Evolutionary conservation across 805 yeast species (phyloP).

Genomic region (Hanseniaspora mollemarum): DNA sequence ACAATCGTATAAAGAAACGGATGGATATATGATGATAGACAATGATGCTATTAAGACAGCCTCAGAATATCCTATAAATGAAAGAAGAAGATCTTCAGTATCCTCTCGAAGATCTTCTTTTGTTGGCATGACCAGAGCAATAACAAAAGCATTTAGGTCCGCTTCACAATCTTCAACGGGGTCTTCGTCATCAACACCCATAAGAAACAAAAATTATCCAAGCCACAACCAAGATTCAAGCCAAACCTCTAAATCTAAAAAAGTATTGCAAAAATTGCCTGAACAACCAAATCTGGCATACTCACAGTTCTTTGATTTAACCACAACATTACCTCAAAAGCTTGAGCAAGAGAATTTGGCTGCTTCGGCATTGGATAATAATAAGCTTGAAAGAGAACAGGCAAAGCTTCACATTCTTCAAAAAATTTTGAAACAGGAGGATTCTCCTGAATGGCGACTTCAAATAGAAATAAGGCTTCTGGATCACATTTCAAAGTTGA

Average conservation of each 20-base stretch:
- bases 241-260: no score
- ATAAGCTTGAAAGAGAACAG: background rate
- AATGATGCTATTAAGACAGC: conserved; percentile 15
- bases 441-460: background rate
- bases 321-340: background rate
- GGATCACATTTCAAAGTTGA: background rate
- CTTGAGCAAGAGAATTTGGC: background rate
- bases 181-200: background rate
- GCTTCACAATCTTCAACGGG: conserved; percentile 8
- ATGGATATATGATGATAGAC: conserved; percentile 4
- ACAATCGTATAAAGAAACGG: background rate
- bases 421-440: conserved; percentile 12
- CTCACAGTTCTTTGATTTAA: conserved; percentile 5
- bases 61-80: conserved; percentile 22
- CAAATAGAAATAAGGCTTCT: background rate
- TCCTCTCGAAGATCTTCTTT: conserved; percentile 49
- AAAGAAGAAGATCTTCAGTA: conserved; percentile 36
- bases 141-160: conserved; percentile 14
- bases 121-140: conserved; percentile 20
- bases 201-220: background rate
- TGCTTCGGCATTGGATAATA: background rate
- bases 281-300: background rate
- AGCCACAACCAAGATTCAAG: background rate
- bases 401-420: conserved; percentile 6
- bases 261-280: background rate